Evolutionary conservation across 306 rosid genomes (phyloP).

Genomic region (Hippophae tibetana): DNA sequence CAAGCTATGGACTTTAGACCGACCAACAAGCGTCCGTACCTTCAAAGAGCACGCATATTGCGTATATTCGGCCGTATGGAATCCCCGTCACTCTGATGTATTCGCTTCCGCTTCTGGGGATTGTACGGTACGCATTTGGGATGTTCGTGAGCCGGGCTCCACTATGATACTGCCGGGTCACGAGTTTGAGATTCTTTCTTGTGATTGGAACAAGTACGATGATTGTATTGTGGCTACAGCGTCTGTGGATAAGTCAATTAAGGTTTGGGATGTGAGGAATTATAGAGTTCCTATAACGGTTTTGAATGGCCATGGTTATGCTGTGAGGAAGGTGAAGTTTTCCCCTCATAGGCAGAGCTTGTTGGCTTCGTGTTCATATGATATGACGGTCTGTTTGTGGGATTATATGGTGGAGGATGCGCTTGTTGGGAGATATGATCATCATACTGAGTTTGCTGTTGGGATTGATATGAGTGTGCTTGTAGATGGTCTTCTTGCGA

Average conservation of each 20-base stretch:
- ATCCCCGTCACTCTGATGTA: conserved; percentile 83
- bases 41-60: conserved; percentile 92
- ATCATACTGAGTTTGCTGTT: conserved; percentile 79
- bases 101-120: conserved; percentile 96
- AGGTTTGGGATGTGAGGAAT: conserved; percentile 81
- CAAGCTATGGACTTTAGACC: conserved; percentile 85
- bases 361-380: conserved; percentile 76
- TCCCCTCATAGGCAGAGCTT: conserved; percentile 61
- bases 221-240: conserved; percentile 70
- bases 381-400: conserved; percentile 88
- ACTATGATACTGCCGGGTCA: conserved; percentile 80
- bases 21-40: conserved; percentile 67
- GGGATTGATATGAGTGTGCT: conserved; percentile 94
- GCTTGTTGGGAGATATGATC: conserved; percentile 71
- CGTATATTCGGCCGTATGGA: conserved; percentile 82
- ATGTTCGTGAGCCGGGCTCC: conserved; percentile 74
- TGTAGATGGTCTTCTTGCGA: conserved; percentile 83
- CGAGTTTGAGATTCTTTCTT: conserved; percentile 54
- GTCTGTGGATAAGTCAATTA: conserved; percentile 71
- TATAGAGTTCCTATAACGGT: conserved; percentile 52
- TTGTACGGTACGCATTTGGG: conserved; percentile 83
- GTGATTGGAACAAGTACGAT: conserved; percentile 93
- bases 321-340: conserved; percentile 67
- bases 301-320: conserved; percentile 73
- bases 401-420: conserved; percentile 88